Percentiles rank a stretch among this genome's conserved stretches.
These are phyloP conservation scores for Venturia oleaginea DNA, from an alignment of 2,329 filamentous ascomycete species.

Conservation along the genomic window DNA sequence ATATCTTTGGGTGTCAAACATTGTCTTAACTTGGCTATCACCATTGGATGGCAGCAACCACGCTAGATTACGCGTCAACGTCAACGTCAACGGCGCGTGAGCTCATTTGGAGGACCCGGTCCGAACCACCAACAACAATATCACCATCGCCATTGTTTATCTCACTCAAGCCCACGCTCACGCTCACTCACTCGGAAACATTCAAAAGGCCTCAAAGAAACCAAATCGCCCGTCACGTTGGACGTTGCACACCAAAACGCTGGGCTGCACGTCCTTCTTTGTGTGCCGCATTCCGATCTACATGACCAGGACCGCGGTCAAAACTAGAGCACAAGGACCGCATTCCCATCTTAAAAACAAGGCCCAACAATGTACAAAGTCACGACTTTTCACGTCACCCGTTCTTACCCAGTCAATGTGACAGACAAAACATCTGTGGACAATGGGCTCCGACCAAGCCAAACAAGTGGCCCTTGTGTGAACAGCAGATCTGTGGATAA, in stretches of 20 bases:
- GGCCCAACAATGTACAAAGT: neutral
- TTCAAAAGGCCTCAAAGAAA: neutral
- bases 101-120: neutral
- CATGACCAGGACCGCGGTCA: too few relatives aligned
- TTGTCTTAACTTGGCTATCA: too few relatives aligned
- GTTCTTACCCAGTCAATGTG: neutral
- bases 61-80: neutral
- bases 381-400: neutral
- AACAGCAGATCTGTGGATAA: too few relatives aligned
- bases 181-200: neutral
- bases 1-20: too few relatives aligned
- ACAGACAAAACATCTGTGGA: neutral
- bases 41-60: neutral
- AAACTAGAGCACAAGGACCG: too few relatives aligned
- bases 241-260: neutral
- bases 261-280: too few relatives aligned
- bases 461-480: neutral
- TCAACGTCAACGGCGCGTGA: neutral
- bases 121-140: neutral
- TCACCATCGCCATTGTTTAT: too few relatives aligned
- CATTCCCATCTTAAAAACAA: too few relatives aligned
- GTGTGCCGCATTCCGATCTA: neutral
- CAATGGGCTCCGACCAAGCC: neutral
- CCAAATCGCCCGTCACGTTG: neutral
- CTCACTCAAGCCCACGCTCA: neutral